Evolutionary conservation across 768 basidiomycete genomes (phyloP), one percentile per base, ranked within the genome.

Genomic region (Melanogaster broomeanus): DNA sequence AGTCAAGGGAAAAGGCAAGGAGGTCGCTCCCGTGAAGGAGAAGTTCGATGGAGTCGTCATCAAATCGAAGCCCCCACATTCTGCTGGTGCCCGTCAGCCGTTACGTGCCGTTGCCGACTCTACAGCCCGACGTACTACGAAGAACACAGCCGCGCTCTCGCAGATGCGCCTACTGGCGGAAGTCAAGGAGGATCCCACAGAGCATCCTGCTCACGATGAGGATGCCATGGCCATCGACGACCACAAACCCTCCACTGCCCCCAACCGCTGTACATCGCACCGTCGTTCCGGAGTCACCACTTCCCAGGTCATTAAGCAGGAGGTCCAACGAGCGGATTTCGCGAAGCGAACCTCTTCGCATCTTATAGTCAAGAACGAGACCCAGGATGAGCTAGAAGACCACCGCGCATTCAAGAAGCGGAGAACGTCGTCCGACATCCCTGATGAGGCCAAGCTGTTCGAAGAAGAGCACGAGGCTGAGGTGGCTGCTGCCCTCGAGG

Each of bases 321-420:
- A 67, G 35, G 53, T 70, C 4, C 57, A 65, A 6, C 65, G 66
- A 18, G 61, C 25, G 9, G 61, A 70, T 18, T 11, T 69, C 1
- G 45, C 68, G 1, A 65, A 61, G 33, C 63, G 68, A 19, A 68
- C 76, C 22, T 60, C 76, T 19, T 53, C 68, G 62, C 39, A 64
- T 72, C 39, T 52, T 56, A 30, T 65, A 21, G 52, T 69, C 45
- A 63, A 65, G 37, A 68, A 73, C 16, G 76, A 75, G 2, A 5
- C 42, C n/a, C 54, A 34, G 13, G 82, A 83, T 24, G 78, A 79
- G n/a, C 80, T 75, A 21, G 88, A 86, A 37, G 76, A 76, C 10
- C 68, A 72, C 34, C 85, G 83, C 16, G 82, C 76, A 3, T 79
- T 78, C 60, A 93, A 93, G 77, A 88, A 88, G 67, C 79, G 85